Evolutionary conservation across 495 filamentous ascomycete genomes (phyloP).

Genomic region (Podospora tetraspora): DNA sequence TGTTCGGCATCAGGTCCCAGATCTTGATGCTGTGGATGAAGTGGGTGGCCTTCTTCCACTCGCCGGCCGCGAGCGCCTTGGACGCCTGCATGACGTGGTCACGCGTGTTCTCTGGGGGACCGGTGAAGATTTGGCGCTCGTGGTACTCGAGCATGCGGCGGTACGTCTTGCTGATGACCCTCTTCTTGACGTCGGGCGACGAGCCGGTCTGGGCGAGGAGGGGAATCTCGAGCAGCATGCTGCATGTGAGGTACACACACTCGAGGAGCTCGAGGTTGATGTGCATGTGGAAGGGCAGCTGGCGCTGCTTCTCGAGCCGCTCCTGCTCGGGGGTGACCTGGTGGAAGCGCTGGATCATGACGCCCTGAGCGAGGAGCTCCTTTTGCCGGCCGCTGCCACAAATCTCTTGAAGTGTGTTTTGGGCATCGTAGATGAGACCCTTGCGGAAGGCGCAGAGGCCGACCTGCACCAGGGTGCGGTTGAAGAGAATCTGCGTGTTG

Average conservation of each 20-base stretch:
- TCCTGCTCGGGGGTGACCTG: constrained; percentile 97
- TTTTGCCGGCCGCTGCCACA: constrained; percentile 96
- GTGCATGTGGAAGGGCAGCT: constrained; percentile 99
- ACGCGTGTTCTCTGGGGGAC: constrained; percentile 94
- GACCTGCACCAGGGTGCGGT: constrained; percentile 95
- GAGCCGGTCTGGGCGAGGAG: constrained; percentile 94
- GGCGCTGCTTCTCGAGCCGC: constrained; percentile 88
- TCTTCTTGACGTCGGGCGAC: constrained; percentile 92
- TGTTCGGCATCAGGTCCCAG: constrained; percentile 91
- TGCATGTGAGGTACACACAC: constrained; percentile 96
- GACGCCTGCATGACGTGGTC: constrained; percentile 99
- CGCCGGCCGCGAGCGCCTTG: constrained; percentile 89
- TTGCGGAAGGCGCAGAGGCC: constrained; percentile 97
- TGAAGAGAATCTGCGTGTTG: constrained; percentile 96
- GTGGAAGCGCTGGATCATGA: constrained; percentile 93
- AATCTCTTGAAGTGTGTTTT: constrained; percentile 94
- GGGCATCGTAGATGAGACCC: constrained; percentile 93
- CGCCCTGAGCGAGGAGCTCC: constrained; percentile 93
- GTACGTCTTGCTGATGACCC: constrained; percentile 99
- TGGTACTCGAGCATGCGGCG: constrained; percentile 98
- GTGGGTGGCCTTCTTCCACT: constrained; percentile 93
- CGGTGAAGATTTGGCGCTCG: constrained; percentile 98
- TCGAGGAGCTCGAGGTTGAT: constrained; percentile 98
- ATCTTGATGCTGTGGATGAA: constrained; percentile 98
- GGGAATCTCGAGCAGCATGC: constrained; percentile 97